Evolutionary conservation across 495 filamentous ascomycete species (phyloP).

Genomic region (Pseudevernia furfuracea): DNA sequence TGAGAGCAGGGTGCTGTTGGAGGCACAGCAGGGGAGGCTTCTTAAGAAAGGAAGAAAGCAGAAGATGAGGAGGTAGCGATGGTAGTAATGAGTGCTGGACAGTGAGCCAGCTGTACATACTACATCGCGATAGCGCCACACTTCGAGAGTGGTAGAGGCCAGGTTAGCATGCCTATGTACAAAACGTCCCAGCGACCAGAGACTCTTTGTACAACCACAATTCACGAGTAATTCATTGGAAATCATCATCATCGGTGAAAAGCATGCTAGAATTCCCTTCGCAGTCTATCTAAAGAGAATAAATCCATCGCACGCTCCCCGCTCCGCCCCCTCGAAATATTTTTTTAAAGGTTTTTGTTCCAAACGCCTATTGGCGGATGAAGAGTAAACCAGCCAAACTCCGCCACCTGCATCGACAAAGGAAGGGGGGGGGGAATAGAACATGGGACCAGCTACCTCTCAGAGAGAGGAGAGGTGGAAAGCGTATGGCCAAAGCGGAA

Average conservation of each 20-base stretch:
- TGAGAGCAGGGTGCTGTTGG: slow-evolving; percentile 23
- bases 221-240: neutral
- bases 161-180: neutral
- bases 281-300: neutral
- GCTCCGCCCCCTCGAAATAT: neutral
- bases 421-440: no score
- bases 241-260: neutral
- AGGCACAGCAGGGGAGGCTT: slow-evolving; percentile 14
- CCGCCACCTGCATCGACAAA: neutral
- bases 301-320: neutral
- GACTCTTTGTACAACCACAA: neutral
- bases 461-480: neutral
- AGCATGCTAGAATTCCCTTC: neutral
- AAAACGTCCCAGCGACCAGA: neutral
- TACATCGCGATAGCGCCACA: neutral
- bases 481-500: neutral
- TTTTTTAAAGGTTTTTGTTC: neutral
- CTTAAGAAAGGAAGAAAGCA: slow-evolving; percentile 8
- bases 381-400: neutral
- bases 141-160: neutral
- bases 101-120: neutral
- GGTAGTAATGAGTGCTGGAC: neutral
- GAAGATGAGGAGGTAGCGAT: slow-evolving; percentile 10
- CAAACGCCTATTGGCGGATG: neutral
- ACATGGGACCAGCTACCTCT: neutral